These are phyloP conservation scores for Aspergillus neotritici DNA, from an alignment of 2,329 filamentous ascomycete species.

Conservation along the genomic window DNA sequence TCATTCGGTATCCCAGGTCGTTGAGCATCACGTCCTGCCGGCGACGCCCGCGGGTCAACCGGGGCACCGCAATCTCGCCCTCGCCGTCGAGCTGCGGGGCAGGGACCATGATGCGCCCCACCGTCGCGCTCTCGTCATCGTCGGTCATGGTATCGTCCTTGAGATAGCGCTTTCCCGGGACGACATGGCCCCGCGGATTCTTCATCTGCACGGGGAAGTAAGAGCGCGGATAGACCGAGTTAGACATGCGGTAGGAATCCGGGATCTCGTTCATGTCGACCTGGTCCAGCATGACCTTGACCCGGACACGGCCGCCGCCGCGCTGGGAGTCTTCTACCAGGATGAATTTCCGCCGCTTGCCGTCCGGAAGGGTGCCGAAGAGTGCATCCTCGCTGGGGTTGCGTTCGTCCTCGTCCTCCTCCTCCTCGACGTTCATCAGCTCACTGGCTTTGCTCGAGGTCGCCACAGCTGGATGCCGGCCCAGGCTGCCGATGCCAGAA, in stretches of 20 bases:
- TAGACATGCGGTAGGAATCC: conserved; percentile 85
- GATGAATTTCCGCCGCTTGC: conserved; percentile 93
- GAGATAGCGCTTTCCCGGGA: conserved; percentile 70
- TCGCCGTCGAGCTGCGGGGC: conserved; percentile 63
- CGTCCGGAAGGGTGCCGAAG: conserved; percentile 82
- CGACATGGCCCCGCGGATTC: conserved; percentile 64
- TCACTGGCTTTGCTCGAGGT: conserved; percentile 23
- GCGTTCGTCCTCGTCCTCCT: conserved; percentile 22
- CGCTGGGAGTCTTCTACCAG: conserved; percentile 85
- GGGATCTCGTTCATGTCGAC: conserved; percentile 95
- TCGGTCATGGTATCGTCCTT: conserved; percentile 58
- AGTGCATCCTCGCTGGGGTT: conserved; percentile 55
- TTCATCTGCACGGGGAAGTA: conserved; percentile 95
- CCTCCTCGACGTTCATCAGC: conserved; percentile 6
- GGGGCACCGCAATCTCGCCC: conserved; percentile 67
- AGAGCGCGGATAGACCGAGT: conserved; percentile 82
- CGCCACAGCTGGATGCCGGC: conserved; percentile 29
- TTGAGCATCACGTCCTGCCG: conserved; percentile 86
- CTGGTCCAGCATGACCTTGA: conserved; percentile 86
- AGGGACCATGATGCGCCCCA: conserved; percentile 51
- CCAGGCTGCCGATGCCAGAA: conserved; percentile 42
- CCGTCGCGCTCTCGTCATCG: conserved; percentile 29
- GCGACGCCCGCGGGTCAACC: conserved; percentile 63
- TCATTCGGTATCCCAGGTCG: conserved; percentile 90
- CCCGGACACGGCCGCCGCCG: conserved; percentile 71